Evolutionary conservation across 2,329 filamentous ascomycete species (phyloP).

Genomic region (Nigrospora oryzae): DNA sequence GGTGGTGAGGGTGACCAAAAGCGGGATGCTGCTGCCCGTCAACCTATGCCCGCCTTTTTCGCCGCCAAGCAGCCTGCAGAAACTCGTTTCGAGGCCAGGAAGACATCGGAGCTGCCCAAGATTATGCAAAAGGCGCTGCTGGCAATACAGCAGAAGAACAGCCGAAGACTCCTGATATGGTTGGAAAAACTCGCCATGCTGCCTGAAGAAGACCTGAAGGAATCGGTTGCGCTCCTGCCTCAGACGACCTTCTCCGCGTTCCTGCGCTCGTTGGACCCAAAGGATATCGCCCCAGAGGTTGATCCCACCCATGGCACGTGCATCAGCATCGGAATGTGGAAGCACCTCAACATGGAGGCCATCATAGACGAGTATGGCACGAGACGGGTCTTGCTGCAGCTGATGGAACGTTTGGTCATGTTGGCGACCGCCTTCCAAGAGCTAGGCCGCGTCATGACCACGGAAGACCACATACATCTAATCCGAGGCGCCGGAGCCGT

Average conservation of each 20-base stretch:
- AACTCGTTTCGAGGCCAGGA: no score
- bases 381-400: constrained; percentile 27
- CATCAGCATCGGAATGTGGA: constrained; percentile 29
- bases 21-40: no score
- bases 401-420: constrained; percentile 25
- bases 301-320: constrained; percentile 36
- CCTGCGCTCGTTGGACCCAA: constrained; percentile 52
- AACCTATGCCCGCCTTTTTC: no score
- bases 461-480: constrained; percentile 34
- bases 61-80: no score
- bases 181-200: constrained; percentile 12
- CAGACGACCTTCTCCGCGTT: constrained; percentile 53
- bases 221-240: constrained; percentile 33
- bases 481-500: constrained; percentile 39
- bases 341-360: constrained; percentile 25
- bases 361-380: constrained; percentile 35
- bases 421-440: constrained; percentile 24
- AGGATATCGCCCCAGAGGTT: constrained; percentile 35
- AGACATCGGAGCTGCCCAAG: no score
- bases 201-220: constrained; percentile 13
- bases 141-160: constrained; percentile 13
- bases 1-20: no score
- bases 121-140: constrained; percentile 4
- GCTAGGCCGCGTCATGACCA: constrained; percentile 16
- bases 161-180: constrained; percentile 9